Base-by-base conservation (phyloP, 257 asterid species). In the Gynochthodes officinalis region DNA sequence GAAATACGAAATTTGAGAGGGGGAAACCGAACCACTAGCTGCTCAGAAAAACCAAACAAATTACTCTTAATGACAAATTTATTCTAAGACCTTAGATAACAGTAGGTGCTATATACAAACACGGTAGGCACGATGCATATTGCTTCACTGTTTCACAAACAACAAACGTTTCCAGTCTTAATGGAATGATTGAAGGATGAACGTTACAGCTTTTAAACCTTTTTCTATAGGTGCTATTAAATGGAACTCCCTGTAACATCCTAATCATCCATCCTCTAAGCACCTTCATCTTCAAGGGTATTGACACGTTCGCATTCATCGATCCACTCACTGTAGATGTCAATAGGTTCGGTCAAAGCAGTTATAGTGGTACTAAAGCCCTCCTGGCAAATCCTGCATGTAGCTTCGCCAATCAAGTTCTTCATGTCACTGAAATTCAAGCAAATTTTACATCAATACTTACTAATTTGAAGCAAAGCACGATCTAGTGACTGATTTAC, bases 271-370 rank as follows among this genome's bases (percentile, higher is more conserved):
- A 30, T 27, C 59, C 70, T n/a, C 81, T 82, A 78, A 7, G 75
- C 90, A 21, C 80, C 98, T 14, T 90, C 98, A 1, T 83, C 98
- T 69, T 83, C 97, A 21, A 35, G 74, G 74, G 76, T 85, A 76
- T 92, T 94, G 75, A 88, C 96, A 0, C 94, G 91, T 69, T 94
- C 98, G 14, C 99, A 94, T 80, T 94, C 99, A 23, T 94, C 99
- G 46, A 94, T 94, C 99, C 99, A 94, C 76, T 94, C 99, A 62
- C 97, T 85, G 67, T 94, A 94, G 88, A 90, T 77, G 81, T 90
- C 97, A 46, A 92, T 92, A 30, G 97, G 77, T 85, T 92, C 98
- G 0, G 96, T 86, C 70, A 90, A 69, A 69, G 97, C 97, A 83
- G 91, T 90, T 48, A 90, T 82, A 33, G 82, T 84, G 78, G 95